Evolutionary conservation across 2,329 filamentous ascomycete genomes (phyloP).

Genomic region (Dichotomopilus funicola): DNA sequence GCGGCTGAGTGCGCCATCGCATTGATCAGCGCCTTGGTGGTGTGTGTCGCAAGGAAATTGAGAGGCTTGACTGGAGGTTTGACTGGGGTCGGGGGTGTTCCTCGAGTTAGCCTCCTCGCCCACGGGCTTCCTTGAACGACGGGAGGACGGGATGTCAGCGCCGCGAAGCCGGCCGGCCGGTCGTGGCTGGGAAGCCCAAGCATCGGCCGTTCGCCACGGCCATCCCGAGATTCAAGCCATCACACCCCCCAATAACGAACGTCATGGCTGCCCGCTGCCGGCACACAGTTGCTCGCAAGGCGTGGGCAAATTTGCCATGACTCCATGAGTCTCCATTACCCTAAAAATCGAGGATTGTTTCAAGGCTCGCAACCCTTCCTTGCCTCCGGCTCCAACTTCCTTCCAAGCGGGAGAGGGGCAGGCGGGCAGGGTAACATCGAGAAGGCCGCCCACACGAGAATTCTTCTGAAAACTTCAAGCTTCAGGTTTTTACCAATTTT

Average conservation of each 20-base stretch:
- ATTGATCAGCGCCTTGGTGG: conserved; percentile 17
- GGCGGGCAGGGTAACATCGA: neutral
- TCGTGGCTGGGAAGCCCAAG: conserved; percentile 1
- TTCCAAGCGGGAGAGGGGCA: neutral
- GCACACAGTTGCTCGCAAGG: neutral
- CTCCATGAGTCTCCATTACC: neutral
- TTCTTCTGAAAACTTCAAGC: conserved; percentile 13
- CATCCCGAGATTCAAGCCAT: conserved; percentile 6
- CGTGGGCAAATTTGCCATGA: neutral
- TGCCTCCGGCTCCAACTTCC: neutral
- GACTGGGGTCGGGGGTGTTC: conserved; percentile 12
- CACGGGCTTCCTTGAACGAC: conserved; percentile 8
- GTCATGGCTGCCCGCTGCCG: conserved; percentile 16
- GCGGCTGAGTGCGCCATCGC: conserved; percentile 7
- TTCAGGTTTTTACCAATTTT: neutral
- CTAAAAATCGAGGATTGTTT: conserved; percentile 1
- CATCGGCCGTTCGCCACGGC: neutral
- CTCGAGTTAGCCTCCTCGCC: neutral
- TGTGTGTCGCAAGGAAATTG: conserved; percentile 10
- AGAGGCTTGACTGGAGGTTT: conserved; percentile 11
- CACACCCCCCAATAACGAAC: conserved; percentile 4
- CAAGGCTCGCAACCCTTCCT: conserved; percentile 6
- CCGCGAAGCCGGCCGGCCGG: conserved; percentile 10
- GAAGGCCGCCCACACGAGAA: conserved; percentile 12
- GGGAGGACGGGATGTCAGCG: conserved; percentile 16